phyloP scores from a whole-genome alignment of 1,284 basidiomycete species.

The Taiwanofungus camphoratus region DNA sequence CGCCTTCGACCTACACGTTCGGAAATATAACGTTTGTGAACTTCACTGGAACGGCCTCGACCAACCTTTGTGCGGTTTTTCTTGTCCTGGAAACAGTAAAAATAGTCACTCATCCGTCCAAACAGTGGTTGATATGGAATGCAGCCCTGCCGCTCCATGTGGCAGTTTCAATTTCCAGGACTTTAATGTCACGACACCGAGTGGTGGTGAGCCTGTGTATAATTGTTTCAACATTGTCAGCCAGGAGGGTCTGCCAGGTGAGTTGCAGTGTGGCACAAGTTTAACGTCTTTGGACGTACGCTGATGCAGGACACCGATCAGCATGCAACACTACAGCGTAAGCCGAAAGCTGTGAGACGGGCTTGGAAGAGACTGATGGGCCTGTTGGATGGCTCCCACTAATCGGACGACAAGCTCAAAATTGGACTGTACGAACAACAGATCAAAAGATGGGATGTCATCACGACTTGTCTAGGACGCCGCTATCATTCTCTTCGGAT shows the following conservation, averaged over 20 bases:
- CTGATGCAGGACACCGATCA: neutral
- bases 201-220: conserved; percentile 32
- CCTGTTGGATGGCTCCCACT: too few species aligned
- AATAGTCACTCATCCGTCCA: conserved; percentile 4
- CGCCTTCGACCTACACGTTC: conserved; percentile 45
- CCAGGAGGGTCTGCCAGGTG: conserved; percentile 35
- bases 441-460: too few species aligned
- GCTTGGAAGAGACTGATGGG: too few species aligned
- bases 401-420: too few species aligned
- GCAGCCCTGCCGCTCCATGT: conserved; percentile 47
- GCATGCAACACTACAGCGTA: conserved; percentile 4
- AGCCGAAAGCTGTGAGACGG: too few species aligned
- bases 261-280: neutral
- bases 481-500: too few species aligned
- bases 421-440: too few species aligned
- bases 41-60: conserved; percentile 43
- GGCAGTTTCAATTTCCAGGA: conserved; percentile 37
- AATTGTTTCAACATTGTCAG: conserved; percentile 43
- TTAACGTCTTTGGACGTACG: neutral
- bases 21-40: conserved; percentile 41
- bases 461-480: too few species aligned
- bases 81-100: neutral
- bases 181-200: conserved; percentile 36
- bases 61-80: conserved; percentile 34
- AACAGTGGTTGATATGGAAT: conserved; percentile 50